Conservation (phyloP, 495 filamentous ascomycete genomes). For the Talaromyces stipitatus region DNA sequence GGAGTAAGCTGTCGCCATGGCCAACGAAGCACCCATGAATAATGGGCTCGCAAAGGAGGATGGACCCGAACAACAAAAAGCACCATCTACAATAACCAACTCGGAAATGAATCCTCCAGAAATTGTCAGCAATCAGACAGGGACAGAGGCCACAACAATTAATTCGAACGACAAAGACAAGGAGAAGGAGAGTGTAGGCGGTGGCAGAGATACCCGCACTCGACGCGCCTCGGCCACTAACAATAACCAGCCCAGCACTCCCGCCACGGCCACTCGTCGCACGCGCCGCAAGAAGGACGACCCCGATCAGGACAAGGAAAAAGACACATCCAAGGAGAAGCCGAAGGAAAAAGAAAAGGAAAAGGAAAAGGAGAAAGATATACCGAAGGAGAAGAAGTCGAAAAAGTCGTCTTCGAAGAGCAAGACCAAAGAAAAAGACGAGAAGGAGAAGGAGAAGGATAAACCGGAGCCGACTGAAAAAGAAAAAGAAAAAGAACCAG, state of each 20-base stretch:
- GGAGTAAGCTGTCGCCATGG: conserved; percentile 1
- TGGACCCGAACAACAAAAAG: conserved; percentile 3
- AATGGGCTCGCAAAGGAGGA: conserved; percentile 3
- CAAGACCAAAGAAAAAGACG: conserved; percentile 10
- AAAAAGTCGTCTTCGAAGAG: conserved; percentile 23
- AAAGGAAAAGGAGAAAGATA: conserved; percentile 18
- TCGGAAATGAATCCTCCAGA: conserved; percentile 9
- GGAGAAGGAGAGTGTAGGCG: conserved; percentile 7
- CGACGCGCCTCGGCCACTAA: conserved; percentile 22
- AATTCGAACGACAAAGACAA: conserved; percentile 7
- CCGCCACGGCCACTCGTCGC: conserved; percentile 18
- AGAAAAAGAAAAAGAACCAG: background rate
- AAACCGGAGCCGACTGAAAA: conserved; percentile 2
- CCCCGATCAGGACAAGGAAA: conserved; percentile 23
- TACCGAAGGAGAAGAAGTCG: conserved; percentile 16
- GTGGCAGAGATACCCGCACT: conserved; percentile 12
- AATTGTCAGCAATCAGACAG: background rate
- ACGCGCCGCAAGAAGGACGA: conserved; percentile 44
- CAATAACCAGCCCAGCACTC: conserved; percentile 2
- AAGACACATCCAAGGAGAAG: conserved; percentile 17
- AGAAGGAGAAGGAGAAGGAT: conserved; percentile 7
- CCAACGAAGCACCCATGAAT: conserved; percentile 5
- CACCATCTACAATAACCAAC: conserved; percentile 10
- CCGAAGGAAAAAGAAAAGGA: conserved; percentile 20
- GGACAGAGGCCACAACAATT: background rate